Evolutionary conservation across 495 filamentous ascomycete genomes (phyloP).

Genomic region (Penicillium chermesinum): DNA sequence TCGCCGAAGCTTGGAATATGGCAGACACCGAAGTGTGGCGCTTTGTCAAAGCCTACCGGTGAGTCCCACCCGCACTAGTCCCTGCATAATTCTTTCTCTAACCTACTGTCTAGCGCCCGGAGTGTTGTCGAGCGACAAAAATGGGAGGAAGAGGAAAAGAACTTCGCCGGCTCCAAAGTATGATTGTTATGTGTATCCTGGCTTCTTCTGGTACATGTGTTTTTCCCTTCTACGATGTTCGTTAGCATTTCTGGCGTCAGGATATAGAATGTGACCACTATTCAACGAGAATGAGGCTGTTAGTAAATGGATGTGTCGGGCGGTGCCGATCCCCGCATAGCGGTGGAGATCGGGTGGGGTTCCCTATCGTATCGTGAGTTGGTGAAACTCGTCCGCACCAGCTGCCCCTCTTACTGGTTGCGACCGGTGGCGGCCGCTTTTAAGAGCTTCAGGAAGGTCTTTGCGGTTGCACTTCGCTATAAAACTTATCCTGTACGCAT

Average conservation of each 20-base stretch:
- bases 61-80: neutral
- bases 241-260: slow-evolving; percentile 11
- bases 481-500: neutral
- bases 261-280: slow-evolving; percentile 7
- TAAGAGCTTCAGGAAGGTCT: slow-evolving; percentile 19
- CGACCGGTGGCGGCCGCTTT: neutral
- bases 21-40: slow-evolving; percentile 91
- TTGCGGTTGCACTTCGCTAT: slow-evolving; percentile 13
- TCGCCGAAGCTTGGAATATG: slow-evolving; percentile 87
- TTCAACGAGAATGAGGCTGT: neutral
- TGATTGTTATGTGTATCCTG: neutral
- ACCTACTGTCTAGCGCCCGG: slow-evolving; percentile 28
- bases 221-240: slow-evolving; percentile 10
- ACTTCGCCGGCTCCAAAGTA: slow-evolving; percentile 27
- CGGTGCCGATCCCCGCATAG: slow-evolving; percentile 44
- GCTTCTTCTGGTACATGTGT: slow-evolving; percentile 12
- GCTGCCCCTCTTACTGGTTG: slow-evolving; percentile 12
- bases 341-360: slow-evolving; percentile 13
- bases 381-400: slow-evolving; percentile 8
- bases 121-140: slow-evolving; percentile 42
- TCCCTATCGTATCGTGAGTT: neutral
- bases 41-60: slow-evolving; percentile 71
- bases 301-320: slow-evolving; percentile 27
- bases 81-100: neutral
- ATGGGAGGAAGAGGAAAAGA: slow-evolving; percentile 43